Evolutionary conservation across 768 basidiomycete species (phyloP), one percentile per base, ranked within the genome.

Genomic region (Gelatoporia subvermispora): DNA sequence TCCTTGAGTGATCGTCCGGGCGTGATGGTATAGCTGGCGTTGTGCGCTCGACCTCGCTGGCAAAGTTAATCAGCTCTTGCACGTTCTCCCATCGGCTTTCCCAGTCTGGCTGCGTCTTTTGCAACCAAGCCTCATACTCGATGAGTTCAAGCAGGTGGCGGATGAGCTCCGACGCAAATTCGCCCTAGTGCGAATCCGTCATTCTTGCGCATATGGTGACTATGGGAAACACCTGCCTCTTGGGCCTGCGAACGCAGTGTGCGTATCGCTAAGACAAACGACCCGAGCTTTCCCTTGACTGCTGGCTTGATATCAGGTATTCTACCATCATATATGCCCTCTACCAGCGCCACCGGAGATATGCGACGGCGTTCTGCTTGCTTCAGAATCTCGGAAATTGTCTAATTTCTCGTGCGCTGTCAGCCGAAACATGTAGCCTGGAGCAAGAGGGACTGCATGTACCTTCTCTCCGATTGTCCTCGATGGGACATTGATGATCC

Each of bases 71-170:
- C 54, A 95, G 70, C 66, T 93, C 91, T 56, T 85, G 75, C 1
- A 93, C 81, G 63, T 95, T 95, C 65, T 92, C 87, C 88, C 85
- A 86, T 35, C 88, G 71, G 35, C 75, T 77, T 35, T 86, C 82
- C 71, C 76, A 84, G 50, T 93, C 90, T n/a, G 73, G 72, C 43
- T 88, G 79, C 0, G 81, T 82, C 57, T 79, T 81, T 60, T 75
- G 78, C 35, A 93, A 68, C 59, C 91, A 75, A 10, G 75, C 77
- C 57, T 83, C 72, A 60, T 91, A 93, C 7, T 75, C 69, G 23
- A 84, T 75, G 43, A 79, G 60, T 4, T 79, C 72, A 2, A 87
- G 54, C 0, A 89, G 66, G 8, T 69, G 64, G 5, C 72, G 72
- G 54, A 93, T 80, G 35, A 93, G 69, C 22, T 81, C 76, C 0